Base-by-base conservation (phyloP, 2,329 filamentous ascomycete species). In the Ceratocystiopsis sp. region DNA sequence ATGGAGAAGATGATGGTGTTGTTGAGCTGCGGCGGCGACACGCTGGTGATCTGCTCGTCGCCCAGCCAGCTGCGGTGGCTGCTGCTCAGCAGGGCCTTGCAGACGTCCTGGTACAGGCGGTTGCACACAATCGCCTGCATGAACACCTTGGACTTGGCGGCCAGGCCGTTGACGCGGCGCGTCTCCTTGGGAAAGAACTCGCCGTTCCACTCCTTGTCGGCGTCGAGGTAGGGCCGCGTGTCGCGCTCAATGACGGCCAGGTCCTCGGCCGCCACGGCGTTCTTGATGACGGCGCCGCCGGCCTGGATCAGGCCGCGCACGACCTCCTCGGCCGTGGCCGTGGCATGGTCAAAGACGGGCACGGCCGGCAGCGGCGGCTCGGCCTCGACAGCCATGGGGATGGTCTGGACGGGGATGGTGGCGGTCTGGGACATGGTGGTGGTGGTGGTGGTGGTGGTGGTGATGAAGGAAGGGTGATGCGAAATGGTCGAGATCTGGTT, bases 1-100 rank as follows among this genome's bases (percentile, higher is more conserved):
- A 54, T 50, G 25, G 42, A 45, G 46, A 58, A 57, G 7, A 54
- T 50, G 21, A 56, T 50, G 17, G 54, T 56, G 42, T 55, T 56
- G 42, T 54, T 55, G 19, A 57, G 50, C 41, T 56, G 54, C 1
- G 53, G 54, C 35, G 18, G 19, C 2, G 40, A 29, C 3, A 34
- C 16, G 19, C 36, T 44, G 13, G 16, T 37, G 4, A 29, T 32
- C n/a, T 32, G 39, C 37, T 44, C 32, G 13, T 46, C 39, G 21
- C 43, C 44, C 14, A 43, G 13, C 41, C 43, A 45, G 14, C 18
- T 32, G 8, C 9, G n/a, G 21, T 19, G 16, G 16, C 18, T 21
- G 39, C 38, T 45, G 8, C 41, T 39, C 33, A 45, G 37, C 39
- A 46, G 25, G 11, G 36, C 29, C 4, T 29, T 9, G 16, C 32